Evolutionary conservation across 2,329 filamentous ascomycete genomes (phyloP).

Genomic region (Ophiognomonia clavigignenti-juglandacearum): DNA sequence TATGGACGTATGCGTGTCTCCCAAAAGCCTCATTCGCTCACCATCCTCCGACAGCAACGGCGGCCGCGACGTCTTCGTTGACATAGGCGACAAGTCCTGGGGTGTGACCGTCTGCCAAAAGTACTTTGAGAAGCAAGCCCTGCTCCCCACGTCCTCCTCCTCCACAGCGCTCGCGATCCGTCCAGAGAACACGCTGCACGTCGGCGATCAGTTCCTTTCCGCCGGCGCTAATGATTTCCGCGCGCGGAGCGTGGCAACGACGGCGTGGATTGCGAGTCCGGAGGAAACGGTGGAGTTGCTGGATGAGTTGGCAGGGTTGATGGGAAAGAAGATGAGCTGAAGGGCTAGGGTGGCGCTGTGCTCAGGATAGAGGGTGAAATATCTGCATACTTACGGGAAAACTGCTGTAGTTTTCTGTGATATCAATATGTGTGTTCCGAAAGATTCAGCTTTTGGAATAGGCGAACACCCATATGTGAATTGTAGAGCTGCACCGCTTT

Average conservation of each 20-base stretch:
- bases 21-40: background rate
- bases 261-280: slow-evolving; percentile 94
- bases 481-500: no score
- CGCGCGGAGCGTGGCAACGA: slow-evolving; percentile 84
- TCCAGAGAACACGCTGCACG: slow-evolving; percentile 79
- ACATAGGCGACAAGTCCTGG: slow-evolving; percentile 97
- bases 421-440: no score
- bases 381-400: no score
- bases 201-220: slow-evolving; percentile 94
- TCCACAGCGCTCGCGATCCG: slow-evolving; percentile 39
- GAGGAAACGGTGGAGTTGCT: slow-evolving; percentile 84
- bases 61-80: slow-evolving; percentile 95
- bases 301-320: slow-evolving; percentile 69
- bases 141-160: background rate
- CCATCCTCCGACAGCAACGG: slow-evolving; percentile 56
- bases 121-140: slow-evolving; percentile 64
- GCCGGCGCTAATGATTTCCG: slow-evolving; percentile 98
- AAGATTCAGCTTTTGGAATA: no score
- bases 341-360: no score
- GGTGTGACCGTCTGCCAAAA: slow-evolving; percentile 89
- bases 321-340: no score
- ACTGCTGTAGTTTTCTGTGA: no score
- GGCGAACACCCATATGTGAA: no score
- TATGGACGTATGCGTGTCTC: background rate
- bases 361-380: no score